Conservation (phyloP, 140 eudicot species). For the Ambrosia hybrid region DNA sequence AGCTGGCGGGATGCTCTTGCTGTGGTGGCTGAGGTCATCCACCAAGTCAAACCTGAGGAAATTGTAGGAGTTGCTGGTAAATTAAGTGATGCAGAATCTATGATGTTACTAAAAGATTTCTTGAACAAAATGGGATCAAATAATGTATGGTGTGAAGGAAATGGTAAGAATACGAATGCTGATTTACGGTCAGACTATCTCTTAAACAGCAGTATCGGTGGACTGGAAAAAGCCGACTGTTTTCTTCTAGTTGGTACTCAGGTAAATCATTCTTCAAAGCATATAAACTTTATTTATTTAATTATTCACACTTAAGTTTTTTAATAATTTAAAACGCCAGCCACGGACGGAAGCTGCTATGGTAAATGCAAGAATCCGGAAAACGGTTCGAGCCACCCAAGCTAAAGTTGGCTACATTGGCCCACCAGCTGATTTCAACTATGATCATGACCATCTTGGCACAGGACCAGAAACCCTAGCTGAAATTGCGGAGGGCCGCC, state of each 20-base stretch:
- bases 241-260: slow-evolving; percentile 93
- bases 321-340: slow-evolving; percentile 38
- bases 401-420: slow-evolving; percentile 94
- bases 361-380: slow-evolving; percentile 92
- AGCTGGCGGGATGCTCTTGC: slow-evolving; percentile 98
- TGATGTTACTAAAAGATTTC: slow-evolving; percentile 89
- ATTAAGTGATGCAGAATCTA: slow-evolving; percentile 93
- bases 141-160: slow-evolving; percentile 91
- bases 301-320: background rate
- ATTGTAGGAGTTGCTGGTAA: slow-evolving; percentile 97
- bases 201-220: slow-evolving; percentile 72
- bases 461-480: slow-evolving; percentile 75
- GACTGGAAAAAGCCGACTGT: slow-evolving; percentile 87
- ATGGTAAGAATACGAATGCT: slow-evolving; percentile 70
- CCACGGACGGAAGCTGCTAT: slow-evolving; percentile 97
- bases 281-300: background rate
- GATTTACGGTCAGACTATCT: slow-evolving; percentile 90
- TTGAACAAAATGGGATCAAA: slow-evolving; percentile 89
- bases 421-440: slow-evolving; percentile 81
- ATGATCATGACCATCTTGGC: slow-evolving; percentile 78
- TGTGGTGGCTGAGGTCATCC: slow-evolving; percentile 87
- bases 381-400: slow-evolving; percentile 72
- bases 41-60: slow-evolving; percentile 77
- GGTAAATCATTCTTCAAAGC: slow-evolving; percentile 42
- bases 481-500: slow-evolving; percentile 73